These are phyloP conservation scores for Catenaria anguillulae DNA, from an alignment of 371 early-diverging fungal species.

Conservation along the genomic window DNA sequence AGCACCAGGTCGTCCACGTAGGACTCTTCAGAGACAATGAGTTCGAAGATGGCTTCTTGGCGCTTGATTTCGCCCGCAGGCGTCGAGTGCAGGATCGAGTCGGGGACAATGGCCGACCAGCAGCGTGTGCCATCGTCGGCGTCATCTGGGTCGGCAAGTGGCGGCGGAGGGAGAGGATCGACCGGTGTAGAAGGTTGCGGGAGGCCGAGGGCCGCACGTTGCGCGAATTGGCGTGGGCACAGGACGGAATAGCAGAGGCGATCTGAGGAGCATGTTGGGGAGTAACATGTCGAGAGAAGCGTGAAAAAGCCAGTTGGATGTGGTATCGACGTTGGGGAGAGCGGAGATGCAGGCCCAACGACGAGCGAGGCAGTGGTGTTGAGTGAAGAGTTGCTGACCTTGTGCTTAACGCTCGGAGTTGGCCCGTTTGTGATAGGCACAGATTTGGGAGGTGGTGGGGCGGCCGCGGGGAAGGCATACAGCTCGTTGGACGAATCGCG, in stretches of 20 bases:
- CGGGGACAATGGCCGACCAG: constrained; percentile 53
- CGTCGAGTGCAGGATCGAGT: constrained; percentile 44
- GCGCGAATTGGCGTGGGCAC: constrained; percentile 62
- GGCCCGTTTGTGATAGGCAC: too few species aligned
- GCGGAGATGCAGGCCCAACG: too few species aligned
- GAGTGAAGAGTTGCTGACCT: too few species aligned
- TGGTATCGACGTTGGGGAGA: too few species aligned
- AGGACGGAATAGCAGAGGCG: constrained; percentile 65
- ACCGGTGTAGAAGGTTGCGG: not conserved
- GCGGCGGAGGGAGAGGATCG: not conserved
- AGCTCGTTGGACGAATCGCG: constrained; percentile 63
- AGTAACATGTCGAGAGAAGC: constrained; percentile 71
- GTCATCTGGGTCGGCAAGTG: constrained; percentile 9
- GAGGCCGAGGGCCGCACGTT: not conserved
- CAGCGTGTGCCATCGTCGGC: constrained; percentile 23
- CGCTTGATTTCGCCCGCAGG: constrained; percentile 60
- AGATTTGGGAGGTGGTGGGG: too few species aligned
- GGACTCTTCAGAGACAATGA: constrained; percentile 76
- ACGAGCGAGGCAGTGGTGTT: too few species aligned
- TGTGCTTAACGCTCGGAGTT: too few species aligned
- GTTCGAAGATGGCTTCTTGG: constrained; percentile 82
- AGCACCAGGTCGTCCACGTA: constrained; percentile 69
- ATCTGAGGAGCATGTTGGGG: constrained; percentile 71
- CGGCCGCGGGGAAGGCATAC: constrained; percentile 45
- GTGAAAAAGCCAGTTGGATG: constrained; percentile 72